These are phyloP conservation scores for Cryptococcus hybrid DNA, from an alignment of 1,284 basidiomycete species.

Conservation along the genomic window DNA sequence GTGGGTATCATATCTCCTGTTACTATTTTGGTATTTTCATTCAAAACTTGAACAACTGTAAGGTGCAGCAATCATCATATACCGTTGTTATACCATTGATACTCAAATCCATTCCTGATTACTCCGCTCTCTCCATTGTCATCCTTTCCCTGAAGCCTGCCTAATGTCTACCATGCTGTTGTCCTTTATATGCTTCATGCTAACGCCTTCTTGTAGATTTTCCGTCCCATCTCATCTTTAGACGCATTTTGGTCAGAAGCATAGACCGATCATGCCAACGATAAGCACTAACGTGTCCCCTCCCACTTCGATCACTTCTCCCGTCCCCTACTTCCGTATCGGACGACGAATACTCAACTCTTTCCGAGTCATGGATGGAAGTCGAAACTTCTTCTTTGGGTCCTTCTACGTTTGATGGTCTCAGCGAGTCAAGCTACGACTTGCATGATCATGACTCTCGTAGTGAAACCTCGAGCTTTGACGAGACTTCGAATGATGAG, in stretches of 20 bases:
- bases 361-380: slow-evolving; percentile 18
- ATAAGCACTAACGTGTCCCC: neutral
- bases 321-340: slow-evolving; percentile 12
- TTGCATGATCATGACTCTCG: slow-evolving; percentile 8
- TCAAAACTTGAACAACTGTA: no score
- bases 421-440: slow-evolving; percentile 46
- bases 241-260: neutral
- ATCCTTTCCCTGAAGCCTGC: neutral
- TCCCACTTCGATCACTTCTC: slow-evolving; percentile 1
- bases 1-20: no score
- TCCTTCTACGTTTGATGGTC: slow-evolving; percentile 60
- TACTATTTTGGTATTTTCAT: no score
- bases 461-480: neutral
- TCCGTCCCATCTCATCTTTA: neutral
- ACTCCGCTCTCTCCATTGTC: neutral
- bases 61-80: no score
- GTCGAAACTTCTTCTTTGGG: slow-evolving; percentile 59
- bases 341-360: slow-evolving; percentile 8
- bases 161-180: neutral
- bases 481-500: neutral
- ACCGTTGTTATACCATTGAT: no score
- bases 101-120: neutral
- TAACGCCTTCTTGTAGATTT: neutral
- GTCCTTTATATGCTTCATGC: neutral
- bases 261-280: neutral